phyloP scores from a whole-genome alignment of 192 early-diverging fungal genomes.

The Ambispora gerdemannii region DNA sequence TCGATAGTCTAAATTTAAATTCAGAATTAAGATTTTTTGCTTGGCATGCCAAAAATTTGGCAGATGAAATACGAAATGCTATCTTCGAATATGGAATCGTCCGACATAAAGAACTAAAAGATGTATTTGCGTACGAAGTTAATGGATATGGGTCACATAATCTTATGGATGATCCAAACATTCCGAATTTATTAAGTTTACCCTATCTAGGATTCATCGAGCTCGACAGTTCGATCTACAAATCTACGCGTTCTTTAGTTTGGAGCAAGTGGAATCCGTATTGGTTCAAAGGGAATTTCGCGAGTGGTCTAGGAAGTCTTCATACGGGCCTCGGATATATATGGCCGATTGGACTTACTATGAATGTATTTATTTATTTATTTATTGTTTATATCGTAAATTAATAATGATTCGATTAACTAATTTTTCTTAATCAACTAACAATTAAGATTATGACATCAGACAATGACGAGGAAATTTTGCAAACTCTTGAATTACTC shows the following conservation, averaged over 20 bases:
- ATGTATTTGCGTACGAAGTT: slow-evolving; percentile 66
- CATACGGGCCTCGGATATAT: slow-evolving; percentile 20
- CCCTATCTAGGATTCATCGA: slow-evolving; percentile 59
- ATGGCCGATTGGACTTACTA: slow-evolving; percentile 11
- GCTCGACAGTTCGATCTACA: slow-evolving; percentile 48
- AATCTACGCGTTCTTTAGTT: slow-evolving; percentile 53
- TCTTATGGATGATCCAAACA: slow-evolving; percentile 71
- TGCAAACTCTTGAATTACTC: neutral
- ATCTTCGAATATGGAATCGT: slow-evolving; percentile 52
- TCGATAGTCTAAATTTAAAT: slow-evolving; percentile 42
- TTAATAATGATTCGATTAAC: neutral
- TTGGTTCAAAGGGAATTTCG: slow-evolving; percentile 44
- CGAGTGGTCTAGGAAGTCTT: neutral
- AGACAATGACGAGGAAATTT: neutral
- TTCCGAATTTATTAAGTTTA: slow-evolving; percentile 59
- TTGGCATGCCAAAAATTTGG: slow-evolving; percentile 34
- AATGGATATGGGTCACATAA: slow-evolving; percentile 64
- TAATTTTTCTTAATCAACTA: no score
- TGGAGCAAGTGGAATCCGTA: slow-evolving; percentile 62
- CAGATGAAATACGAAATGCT: slow-evolving; percentile 51
- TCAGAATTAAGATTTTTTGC: no score
- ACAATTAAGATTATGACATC: slow-evolving; percentile 27
- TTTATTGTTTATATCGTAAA: neutral
- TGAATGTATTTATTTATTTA: neutral
- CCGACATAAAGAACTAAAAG: slow-evolving; percentile 48